Conservation (phyloP, 202 grass and related monocot genomes). For the Schoenoplectus triqueter region DNA sequence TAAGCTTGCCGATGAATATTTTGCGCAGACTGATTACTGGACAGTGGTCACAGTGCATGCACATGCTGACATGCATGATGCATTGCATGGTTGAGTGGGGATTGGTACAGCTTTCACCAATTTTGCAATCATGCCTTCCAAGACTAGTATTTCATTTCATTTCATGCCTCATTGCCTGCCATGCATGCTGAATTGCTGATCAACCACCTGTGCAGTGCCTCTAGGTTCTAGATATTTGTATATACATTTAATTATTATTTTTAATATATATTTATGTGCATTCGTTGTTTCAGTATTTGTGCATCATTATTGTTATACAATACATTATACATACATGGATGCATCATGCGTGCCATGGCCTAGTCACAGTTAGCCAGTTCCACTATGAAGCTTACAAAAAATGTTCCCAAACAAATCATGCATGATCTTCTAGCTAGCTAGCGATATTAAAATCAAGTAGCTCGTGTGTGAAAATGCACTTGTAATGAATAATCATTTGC, state of each 20-base stretch:
- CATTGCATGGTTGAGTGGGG: slow-evolving; percentile 10
- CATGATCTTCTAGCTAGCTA: background rate
- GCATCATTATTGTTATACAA: background rate
- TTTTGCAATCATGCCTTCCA: slow-evolving; percentile 22
- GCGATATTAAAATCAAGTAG: too few species aligned
- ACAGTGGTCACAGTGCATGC: slow-evolving; percentile 2
- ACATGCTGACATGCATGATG: background rate
- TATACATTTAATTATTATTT: too few species aligned
- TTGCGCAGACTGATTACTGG: background rate
- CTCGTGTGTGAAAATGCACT: too few species aligned
- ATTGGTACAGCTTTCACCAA: slow-evolving; percentile 30
- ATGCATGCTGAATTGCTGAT: background rate
- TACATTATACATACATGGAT: background rate
- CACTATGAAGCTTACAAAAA: background rate
- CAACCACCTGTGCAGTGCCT: too few species aligned
- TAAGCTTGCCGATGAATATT: background rate
- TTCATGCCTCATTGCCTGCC: background rate
- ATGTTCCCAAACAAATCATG: background rate
- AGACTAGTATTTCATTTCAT: background rate
- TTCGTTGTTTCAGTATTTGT: background rate
- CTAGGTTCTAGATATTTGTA: background rate
- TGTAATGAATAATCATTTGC: too few species aligned
- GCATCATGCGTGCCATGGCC: background rate
- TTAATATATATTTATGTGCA: background rate
- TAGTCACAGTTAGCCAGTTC: background rate